Base-by-base conservation (phyloP, 257 asterid species). In the Przewalskia tangutica region DNA sequence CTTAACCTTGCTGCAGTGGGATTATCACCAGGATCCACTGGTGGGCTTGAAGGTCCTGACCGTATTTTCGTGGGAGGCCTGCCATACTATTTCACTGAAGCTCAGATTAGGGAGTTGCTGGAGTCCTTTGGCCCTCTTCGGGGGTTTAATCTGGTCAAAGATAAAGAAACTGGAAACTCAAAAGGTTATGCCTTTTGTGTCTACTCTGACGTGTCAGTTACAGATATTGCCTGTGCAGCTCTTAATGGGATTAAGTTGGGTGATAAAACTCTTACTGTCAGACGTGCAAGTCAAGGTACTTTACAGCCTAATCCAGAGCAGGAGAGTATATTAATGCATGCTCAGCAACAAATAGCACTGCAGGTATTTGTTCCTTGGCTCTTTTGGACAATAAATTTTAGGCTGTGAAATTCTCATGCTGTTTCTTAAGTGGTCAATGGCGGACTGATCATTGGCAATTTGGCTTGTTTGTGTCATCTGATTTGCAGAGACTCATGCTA, bases 131-230 rank as follows among this genome's bases (percentile, higher is more conserved):
- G 99, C 44, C 92, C 97, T 4, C 97, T 96, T 81, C 92, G 97
- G 48, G 98, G 98, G 79, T 96, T 96, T 86, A 97, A 94, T 89
- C 88, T 96, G 85, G 98, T 96, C 60, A 96, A 94, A 90, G 99
- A 96, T 85, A 86, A 98, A 86, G 98, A 96, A 89, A 96, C 99
- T 4, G 98, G 99, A 80, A 96, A 96, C 87, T 96, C 99, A 36
- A 96, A 96, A 90, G 99, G 99, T 88, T 94, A 96, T 89, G 99
- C 99, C 6, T 96, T 96, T 84, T 96, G 99, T 89, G 98, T 96
- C 76, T 96, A 94, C 84, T 91, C 90, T 81, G 99, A 96, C 84
- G 84, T 92, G 56, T 90, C 98, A 9, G 98, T 96, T 70, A 96
- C 99, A 18, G 98, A 96, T 88, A 94, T 96, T 86, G 98, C 99